phyloP scores from a whole-genome alignment of 192 early-diverging fungal genomes.

The Coemansia sp. region DNA sequence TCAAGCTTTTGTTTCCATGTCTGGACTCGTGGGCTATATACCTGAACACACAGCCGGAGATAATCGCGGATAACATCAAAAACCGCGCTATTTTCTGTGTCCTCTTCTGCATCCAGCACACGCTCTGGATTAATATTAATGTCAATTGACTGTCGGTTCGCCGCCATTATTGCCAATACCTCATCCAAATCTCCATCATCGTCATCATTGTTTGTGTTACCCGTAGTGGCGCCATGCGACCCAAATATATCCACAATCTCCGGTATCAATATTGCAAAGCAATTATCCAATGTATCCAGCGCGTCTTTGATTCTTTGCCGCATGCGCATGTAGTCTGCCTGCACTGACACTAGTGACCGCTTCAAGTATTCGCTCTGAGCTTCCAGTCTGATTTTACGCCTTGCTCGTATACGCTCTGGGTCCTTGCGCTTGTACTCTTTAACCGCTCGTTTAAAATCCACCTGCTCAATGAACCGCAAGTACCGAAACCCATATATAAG shows the following conservation, averaged over 20 bases:
- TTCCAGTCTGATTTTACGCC: not conserved
- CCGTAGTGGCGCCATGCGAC: not conserved
- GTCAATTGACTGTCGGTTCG: constrained; percentile 61
- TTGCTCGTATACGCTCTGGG: constrained; percentile 10
- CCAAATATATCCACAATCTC: constrained; percentile 36
- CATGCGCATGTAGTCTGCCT: constrained; percentile 16
- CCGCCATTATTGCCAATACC: constrained; percentile 60
- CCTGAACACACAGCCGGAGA: constrained; percentile 53
- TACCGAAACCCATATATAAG: constrained; percentile 61
- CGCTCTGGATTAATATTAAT: constrained; percentile 57
- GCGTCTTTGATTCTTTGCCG: constrained; percentile 6
- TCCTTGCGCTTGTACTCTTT: constrained; percentile 16
- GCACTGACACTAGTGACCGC: constrained; percentile 23
- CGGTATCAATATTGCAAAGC: constrained; percentile 46
- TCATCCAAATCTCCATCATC: constrained; percentile 31
- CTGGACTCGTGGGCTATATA: constrained; percentile 50
- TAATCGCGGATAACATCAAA: constrained; percentile 58
- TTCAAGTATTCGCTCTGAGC: constrained; percentile 32
- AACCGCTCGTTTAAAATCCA: constrained; percentile 26
- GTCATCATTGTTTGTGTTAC: not conserved
- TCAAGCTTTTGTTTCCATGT: constrained; percentile 54
- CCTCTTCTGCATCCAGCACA: constrained; percentile 57
- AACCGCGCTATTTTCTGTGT: constrained; percentile 51
- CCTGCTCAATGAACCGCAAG: constrained; percentile 46
- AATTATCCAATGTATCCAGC: constrained; percentile 16